phyloP scores from a whole-genome alignment of 2,329 filamentous ascomycete genomes.

The Pleurostoma richardsiae region DNA sequence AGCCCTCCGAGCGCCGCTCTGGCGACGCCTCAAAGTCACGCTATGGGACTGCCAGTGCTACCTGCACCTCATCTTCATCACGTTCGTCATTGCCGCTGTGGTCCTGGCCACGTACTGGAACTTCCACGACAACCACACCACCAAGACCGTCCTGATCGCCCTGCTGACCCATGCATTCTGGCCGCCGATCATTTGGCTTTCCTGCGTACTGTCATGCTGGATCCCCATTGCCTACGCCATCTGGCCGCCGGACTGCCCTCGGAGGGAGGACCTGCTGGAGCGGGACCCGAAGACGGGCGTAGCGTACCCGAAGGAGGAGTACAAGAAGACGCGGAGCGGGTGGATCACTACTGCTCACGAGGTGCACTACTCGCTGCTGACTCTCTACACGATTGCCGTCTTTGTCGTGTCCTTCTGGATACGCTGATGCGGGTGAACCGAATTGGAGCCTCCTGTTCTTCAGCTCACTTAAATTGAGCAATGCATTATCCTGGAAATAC shows the following conservation, averaged over 20 bases:
- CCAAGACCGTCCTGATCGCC: conserved; percentile 33
- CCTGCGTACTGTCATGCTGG: conserved; percentile 50
- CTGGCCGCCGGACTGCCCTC: conserved; percentile 52
- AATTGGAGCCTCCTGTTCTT: no score
- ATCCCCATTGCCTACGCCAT: conserved; percentile 57
- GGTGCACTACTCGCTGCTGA: neutral
- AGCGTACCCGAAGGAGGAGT: conserved; percentile 38
- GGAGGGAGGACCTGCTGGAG: conserved; percentile 50
- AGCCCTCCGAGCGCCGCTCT: conserved; percentile 44
- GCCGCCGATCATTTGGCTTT: conserved; percentile 55
- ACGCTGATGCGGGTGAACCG: neutral
- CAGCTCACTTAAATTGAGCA: no score
- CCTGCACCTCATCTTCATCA: conserved; percentile 51
- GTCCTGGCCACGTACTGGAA: conserved; percentile 14
- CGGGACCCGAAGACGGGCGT: conserved; percentile 50
- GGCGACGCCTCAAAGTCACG: conserved; percentile 47
- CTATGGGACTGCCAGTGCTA: conserved; percentile 50
- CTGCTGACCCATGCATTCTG: conserved; percentile 57
- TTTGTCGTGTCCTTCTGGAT: neutral
- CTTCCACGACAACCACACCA: conserved; percentile 34
- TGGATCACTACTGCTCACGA: neutral
- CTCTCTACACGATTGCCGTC: neutral
- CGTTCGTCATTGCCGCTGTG: conserved; percentile 29
- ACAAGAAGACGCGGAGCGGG: conserved; percentile 28
- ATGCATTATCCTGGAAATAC: no score